A percentile compares a stretch with the other conserved stretches of the same genome.
These are phyloP conservation scores for Phytophthora pistaciae DNA, from an alignment of 352 stramenopile genomes.

Conservation along the genomic window DNA sequence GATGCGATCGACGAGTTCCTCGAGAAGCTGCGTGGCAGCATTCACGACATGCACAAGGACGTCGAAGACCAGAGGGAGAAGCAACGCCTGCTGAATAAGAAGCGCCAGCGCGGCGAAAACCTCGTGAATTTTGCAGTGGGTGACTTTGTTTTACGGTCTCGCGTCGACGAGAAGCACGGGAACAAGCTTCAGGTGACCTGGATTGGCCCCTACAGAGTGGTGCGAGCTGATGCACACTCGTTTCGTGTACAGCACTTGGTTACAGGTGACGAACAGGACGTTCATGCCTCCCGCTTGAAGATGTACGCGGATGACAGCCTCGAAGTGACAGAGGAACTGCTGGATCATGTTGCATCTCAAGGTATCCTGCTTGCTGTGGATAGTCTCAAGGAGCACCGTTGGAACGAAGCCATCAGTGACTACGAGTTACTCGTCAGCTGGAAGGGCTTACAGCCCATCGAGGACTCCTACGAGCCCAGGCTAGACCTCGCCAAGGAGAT, in stretches of 20 bases:
- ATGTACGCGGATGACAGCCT: slow-evolving; percentile 3
- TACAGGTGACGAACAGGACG: not conserved
- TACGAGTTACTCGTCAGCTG: slow-evolving; percentile 1
- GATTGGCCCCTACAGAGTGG: not conserved
- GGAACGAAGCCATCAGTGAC: not conserved
- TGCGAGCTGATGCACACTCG: not conserved
- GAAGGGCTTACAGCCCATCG: not conserved
- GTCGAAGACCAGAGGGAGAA: slow-evolving; percentile 1
- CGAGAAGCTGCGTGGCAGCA: not conserved
- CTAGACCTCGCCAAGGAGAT: not conserved
- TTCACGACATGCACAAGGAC: not conserved
- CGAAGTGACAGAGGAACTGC: not conserved
- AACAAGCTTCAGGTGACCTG: slow-evolving; percentile 19
- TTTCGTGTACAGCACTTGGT: slow-evolving; percentile 3
- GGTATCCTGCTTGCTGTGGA: slow-evolving; percentile 2
- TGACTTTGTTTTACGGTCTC: slow-evolving; percentile 11
- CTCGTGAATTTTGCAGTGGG: slow-evolving; percentile 12
- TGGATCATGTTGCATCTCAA: slow-evolving; percentile 9
- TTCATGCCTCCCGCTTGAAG: slow-evolving; percentile 6
- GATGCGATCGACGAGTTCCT: not conserved
- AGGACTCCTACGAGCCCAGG: not conserved
- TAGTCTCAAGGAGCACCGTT: not conserved
- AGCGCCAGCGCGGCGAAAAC: slow-evolving; percentile 4
- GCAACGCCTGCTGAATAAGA: no score
- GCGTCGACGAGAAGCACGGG: slow-evolving; percentile 3